Evolutionary conservation across 225 moss, liverwort and hornwort species (phyloP).

Genomic region (Pleurozium schreberi): DNA sequence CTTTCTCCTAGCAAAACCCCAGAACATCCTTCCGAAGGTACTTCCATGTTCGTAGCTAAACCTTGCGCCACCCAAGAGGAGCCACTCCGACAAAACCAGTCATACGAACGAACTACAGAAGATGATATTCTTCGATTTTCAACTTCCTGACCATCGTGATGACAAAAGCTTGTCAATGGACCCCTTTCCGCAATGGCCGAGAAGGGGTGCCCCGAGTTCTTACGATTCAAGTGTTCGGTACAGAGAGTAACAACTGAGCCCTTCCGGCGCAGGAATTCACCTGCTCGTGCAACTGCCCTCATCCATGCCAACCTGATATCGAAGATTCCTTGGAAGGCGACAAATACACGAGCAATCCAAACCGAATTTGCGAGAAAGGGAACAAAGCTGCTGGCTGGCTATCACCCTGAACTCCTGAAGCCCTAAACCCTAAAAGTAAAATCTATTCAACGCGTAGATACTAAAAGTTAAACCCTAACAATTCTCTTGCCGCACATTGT

Average conservation of each 20-base stretch:
- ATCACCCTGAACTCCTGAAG: too few relatives aligned
- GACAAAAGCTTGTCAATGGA: neutral
- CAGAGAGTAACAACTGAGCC: neutral
- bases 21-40: neutral
- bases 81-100: neutral
- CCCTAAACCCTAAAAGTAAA: neutral
- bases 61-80: neutral
- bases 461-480: neutral
- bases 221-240: neutral
- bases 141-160: slow-evolving; percentile 3
- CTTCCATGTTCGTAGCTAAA: slow-evolving; percentile 10
- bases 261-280: slow-evolving; percentile 16
- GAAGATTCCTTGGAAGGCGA: neutral
- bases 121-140: neutral
- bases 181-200: neutral
- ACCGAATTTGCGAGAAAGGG: neutral
- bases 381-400: neutral
- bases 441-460: neutral
- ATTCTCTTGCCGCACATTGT: neutral
- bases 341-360: neutral
- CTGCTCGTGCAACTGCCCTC: slow-evolving; percentile 21
- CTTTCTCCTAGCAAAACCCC: neutral
- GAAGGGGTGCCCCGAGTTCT: neutral
- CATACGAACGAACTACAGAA: neutral
- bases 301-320: neutral